Evolutionary conservation across 1,139 yeast genomes (phyloP).

Genomic region (Hemisphaericaspora subhashii): DNA sequence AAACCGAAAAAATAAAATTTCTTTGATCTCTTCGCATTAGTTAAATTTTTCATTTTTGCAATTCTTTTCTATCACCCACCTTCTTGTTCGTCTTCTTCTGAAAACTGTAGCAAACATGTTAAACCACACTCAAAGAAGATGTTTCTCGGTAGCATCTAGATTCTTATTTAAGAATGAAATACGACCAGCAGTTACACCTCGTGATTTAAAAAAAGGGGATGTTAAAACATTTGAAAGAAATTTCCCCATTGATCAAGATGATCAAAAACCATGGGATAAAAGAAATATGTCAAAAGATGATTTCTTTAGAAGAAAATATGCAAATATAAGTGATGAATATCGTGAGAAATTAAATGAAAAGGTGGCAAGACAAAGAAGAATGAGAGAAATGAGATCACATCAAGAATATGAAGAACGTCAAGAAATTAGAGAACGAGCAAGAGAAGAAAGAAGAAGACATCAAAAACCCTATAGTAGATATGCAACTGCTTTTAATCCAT

Average conservation of each 20-base stretch:
- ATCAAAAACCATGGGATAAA: conserved; percentile 39
- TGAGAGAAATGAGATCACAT: conserved; percentile 21
- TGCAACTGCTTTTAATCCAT: conserved; percentile 30
- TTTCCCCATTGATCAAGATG: conserved; percentile 9
- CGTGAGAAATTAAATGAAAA: conserved; percentile 32
- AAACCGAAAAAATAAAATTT: neutral
- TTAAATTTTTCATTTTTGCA: neutral
- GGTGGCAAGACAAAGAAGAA: conserved; percentile 36
- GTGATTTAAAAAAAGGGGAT: conserved; percentile 6
- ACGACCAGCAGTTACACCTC: neutral
- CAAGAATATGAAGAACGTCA: conserved; percentile 12
- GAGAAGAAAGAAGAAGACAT: conserved; percentile 8
- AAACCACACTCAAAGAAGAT: conserved; percentile 1
- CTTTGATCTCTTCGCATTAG: too few relatives aligned
- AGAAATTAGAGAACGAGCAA: conserved; percentile 11
- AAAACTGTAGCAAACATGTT: neutral
- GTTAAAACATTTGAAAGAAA: conserved; percentile 16
- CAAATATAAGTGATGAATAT: conserved; percentile 28
- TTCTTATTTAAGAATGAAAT: conserved; percentile 1
- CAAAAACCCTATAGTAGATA: neutral
- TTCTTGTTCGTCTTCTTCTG: neutral
- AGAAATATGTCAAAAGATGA: conserved; percentile 40
- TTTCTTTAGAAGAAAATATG: conserved; percentile 42
- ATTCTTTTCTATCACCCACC: neutral
- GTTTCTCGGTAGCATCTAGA: neutral